Evolutionary conservation across 73 alveolate species (phyloP).

Genomic region (Paramecium tetraurelia): DNA sequence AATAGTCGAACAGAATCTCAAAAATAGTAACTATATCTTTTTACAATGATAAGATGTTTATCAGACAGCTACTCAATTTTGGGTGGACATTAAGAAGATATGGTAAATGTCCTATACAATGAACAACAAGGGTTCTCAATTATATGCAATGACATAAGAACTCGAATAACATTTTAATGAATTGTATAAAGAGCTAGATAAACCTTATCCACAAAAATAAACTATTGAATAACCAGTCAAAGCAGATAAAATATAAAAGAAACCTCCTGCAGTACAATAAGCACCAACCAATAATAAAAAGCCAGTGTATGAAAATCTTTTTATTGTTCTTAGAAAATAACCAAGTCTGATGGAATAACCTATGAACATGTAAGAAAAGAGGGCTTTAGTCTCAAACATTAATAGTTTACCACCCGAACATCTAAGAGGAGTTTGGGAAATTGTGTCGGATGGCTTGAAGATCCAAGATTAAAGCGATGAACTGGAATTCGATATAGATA

Average conservation of each 20-base stretch:
- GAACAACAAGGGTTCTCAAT: conserved; percentile 22
- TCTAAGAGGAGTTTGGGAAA: conserved; percentile 66
- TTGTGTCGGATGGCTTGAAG: conserved; percentile 46
- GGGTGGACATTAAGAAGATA: conserved; percentile 28
- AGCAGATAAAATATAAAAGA: background rate
- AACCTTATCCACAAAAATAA: background rate
- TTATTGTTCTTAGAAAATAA: background rate
- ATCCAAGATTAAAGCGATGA: conserved; percentile 50
- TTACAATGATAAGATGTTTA: background rate
- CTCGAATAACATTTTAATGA: conserved; percentile 22
- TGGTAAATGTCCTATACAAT: conserved; percentile 50
- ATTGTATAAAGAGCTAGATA: conserved; percentile 5
- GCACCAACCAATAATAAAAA: background rate
- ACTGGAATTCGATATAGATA: conserved; percentile 56
- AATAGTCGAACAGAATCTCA: conserved; percentile 4
- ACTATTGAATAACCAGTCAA: background rate
- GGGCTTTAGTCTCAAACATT: conserved; percentile 44
- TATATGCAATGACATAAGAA: conserved; percentile 52
- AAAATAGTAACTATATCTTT: conserved; percentile 16
- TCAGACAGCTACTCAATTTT: conserved; percentile 9
- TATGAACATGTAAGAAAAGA: conserved; percentile 57
- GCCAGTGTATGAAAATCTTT: background rate
- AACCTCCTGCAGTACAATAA: background rate
- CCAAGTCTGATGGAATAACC: conserved; percentile 51
- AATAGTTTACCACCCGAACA: conserved; percentile 50